A percentile compares a stretch with the other conserved stretches of the same genome.
phyloP scores from a whole-genome alignment of 208 protist species.

The Wallacemonas collosoma region DNA sequence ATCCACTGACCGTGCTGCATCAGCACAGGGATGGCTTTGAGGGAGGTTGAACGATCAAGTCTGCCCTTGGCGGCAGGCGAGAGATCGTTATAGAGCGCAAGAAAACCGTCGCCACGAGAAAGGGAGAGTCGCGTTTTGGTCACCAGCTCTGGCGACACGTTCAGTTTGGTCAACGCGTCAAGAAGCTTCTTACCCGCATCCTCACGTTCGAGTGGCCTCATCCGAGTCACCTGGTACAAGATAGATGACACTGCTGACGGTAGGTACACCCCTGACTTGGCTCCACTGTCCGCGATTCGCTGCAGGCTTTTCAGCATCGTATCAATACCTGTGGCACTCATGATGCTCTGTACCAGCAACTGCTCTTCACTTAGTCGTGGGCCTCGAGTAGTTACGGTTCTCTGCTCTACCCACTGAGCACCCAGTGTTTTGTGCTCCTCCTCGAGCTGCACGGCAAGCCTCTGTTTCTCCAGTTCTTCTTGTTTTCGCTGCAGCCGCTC shows the following conservation, averaged over 20 bases:
- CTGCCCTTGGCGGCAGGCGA: too few species aligned
- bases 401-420: conserved; percentile 58
- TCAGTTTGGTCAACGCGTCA: conserved; percentile 25
- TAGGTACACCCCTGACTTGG: conserved; percentile 17
- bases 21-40: conserved; percentile 18
- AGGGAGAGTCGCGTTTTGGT: conserved; percentile 31
- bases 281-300: neutral
- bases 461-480: conserved; percentile 56
- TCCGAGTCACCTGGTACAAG: conserved; percentile 19
- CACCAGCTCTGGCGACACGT: conserved; percentile 25
- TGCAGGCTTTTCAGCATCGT: conserved; percentile 8
- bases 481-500: conserved; percentile 61
- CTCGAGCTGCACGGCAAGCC: conserved; percentile 40
- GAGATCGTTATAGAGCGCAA: conserved; percentile 16
- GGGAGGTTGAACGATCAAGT: neutral
- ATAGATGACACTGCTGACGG: conserved; percentile 25
- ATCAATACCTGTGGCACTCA: conserved; percentile 5
- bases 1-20: conserved; percentile 16
- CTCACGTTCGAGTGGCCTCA: conserved; percentile 15
- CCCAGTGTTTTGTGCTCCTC: conserved; percentile 70
- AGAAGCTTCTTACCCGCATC: conserved; percentile 22
- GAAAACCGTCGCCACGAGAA: conserved; percentile 29
- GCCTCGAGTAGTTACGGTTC: conserved; percentile 2
- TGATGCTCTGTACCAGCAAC: neutral
- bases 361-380: conserved; percentile 1